These are phyloP conservation scores for Bipolaris victoriae DNA, from an alignment of 2,329 filamentous ascomycete species.

Conservation along the genomic window DNA sequence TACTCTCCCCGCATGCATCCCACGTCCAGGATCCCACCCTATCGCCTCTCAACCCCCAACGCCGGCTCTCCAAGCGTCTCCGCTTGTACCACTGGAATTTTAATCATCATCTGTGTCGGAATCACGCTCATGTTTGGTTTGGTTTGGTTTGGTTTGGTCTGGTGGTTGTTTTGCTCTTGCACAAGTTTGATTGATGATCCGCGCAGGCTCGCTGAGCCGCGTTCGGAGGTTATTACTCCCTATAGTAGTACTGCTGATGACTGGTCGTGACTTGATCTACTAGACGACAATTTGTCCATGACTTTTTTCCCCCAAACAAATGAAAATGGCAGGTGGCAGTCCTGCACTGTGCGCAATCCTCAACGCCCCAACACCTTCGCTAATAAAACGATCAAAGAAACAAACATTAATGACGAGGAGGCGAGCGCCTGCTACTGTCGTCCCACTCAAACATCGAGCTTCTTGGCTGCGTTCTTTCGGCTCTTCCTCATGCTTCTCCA, in stretches of 20 bases:
- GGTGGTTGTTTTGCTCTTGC: neutral
- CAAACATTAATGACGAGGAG: constrained; percentile 9
- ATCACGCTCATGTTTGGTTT: neutral
- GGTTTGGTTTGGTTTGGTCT: neutral
- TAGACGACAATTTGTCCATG: neutral
- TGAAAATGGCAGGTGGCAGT: constrained; percentile 16
- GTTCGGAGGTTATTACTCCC: constrained; percentile 6
- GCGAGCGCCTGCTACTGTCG: constrained; percentile 5
- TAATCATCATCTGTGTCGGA: neutral
- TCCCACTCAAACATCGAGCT: constrained; percentile 1
- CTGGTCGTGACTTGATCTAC: neutral
- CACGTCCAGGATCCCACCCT: neutral
- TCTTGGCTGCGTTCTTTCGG: constrained; percentile 14
- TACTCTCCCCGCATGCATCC: constrained; percentile 1
- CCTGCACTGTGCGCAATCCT: constrained; percentile 5
- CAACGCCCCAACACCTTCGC: constrained; percentile 29
- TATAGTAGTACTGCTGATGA: constrained; percentile 8
- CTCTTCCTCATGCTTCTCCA: constrained; percentile 33
- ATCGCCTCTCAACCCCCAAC: neutral
- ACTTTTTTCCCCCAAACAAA: constrained; percentile 18
- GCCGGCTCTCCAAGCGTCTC: constrained; percentile 14
- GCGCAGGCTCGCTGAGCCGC: constrained; percentile 1
- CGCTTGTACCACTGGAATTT: neutral
- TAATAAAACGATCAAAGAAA: constrained; percentile 21
- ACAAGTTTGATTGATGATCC: neutral